phyloP scores from a whole-genome alignment of 176 grass and related monocot species.

The Elymus sibiricus region DNA sequence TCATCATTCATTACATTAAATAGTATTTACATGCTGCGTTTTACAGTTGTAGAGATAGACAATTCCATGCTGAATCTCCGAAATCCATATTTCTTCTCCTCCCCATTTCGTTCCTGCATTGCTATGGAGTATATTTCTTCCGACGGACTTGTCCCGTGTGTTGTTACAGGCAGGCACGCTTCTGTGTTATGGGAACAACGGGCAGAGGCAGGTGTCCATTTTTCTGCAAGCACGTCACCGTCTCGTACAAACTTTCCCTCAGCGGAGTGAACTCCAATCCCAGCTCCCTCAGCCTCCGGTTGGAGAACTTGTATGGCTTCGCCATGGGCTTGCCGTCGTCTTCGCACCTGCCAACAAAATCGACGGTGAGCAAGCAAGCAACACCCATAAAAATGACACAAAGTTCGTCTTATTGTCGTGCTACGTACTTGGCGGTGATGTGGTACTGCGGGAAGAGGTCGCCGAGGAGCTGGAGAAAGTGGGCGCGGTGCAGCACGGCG shows the following conservation, averaged over 20 bases:
- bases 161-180: too few relatives aligned
- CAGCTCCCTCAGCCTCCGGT: conserved; percentile 35
- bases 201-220: conserved; percentile 16
- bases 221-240: conserved; percentile 16
- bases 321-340: conserved; percentile 19
- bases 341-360: conserved; percentile 10
- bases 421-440: conserved; percentile 19
- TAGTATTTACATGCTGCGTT: too few relatives aligned
- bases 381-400: too few relatives aligned
- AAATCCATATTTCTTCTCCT: neutral
- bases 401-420: too few relatives aligned
- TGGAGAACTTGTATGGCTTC: conserved; percentile 38
- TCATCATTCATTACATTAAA: neutral
- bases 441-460: conserved; percentile 32
- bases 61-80: neutral
- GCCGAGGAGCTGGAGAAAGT: conserved; percentile 26
- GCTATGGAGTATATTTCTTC: too few relatives aligned
- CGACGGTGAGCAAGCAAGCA: neutral
- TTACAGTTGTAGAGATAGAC: neutral
- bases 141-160: too few relatives aligned
- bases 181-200: too few relatives aligned
- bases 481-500: conserved; percentile 27
- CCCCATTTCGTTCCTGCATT: too few relatives aligned
- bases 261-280: conserved; percentile 42
- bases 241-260: conserved; percentile 24